These are phyloP conservation scores for Fusarium liriodendri DNA, from an alignment of 2,329 filamentous ascomycete genomes.

Conservation along the genomic window DNA sequence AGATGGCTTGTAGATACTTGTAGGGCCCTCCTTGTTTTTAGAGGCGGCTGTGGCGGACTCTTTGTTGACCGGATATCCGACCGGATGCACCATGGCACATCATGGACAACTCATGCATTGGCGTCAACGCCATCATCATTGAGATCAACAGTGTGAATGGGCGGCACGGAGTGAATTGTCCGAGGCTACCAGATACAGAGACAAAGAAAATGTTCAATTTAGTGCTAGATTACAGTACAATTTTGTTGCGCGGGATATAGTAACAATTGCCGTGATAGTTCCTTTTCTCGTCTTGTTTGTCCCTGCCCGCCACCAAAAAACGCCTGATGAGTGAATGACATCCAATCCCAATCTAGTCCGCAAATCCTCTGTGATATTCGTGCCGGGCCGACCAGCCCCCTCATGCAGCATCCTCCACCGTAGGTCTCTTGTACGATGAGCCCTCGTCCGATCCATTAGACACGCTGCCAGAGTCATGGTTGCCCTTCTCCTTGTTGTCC, in stretches of 20 bases:
- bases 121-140: neutral
- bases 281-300: neutral
- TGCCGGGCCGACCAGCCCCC: neutral
- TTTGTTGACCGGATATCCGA: conserved; percentile 18
- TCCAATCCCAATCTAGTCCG: neutral
- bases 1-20: neutral
- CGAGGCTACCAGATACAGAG: neutral
- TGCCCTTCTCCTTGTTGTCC: conserved; percentile 26
- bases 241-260: neutral
- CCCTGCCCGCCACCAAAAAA: conserved; percentile 8
- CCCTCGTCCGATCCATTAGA: conserved; percentile 25
- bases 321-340: conserved; percentile 23
- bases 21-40: conserved; percentile 12
- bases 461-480: conserved; percentile 25
- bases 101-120: conserved; percentile 24
- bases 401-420: conserved; percentile 35
- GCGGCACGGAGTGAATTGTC: neutral
- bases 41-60: conserved; percentile 11
- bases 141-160: neutral
- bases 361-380: neutral
- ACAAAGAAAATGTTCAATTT: conserved; percentile 14
- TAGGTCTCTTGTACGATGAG: conserved; percentile 38
- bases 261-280: conserved; percentile 3
- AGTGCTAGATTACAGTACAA: conserved; percentile 17
- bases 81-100: conserved; percentile 20